Evolutionary conservation across 139 green algal genomes (phyloP).

Genomic region (Astrephomene gubernaculifera): DNA sequence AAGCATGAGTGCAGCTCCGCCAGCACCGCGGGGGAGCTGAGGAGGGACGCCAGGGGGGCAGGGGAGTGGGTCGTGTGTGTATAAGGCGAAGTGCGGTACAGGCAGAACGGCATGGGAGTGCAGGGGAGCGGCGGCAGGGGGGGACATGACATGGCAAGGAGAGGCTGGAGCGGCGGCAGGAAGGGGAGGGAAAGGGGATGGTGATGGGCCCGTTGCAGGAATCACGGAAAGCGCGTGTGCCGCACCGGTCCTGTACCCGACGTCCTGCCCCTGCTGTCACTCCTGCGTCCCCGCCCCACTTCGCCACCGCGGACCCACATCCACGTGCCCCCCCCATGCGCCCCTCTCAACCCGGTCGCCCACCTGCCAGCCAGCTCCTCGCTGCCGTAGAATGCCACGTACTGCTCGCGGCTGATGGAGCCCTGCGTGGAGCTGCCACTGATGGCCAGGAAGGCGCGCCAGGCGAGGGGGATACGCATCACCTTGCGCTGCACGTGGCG

Average conservation of each 20-base stretch:
- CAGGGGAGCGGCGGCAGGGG: not conserved
- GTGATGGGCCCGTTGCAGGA: not conserved
- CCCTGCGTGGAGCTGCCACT: not conserved
- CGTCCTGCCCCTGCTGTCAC: not conserved
- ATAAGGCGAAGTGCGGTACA: not conserved
- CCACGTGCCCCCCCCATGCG: not conserved
- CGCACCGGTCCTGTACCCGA: not conserved
- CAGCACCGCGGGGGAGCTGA: not conserved
- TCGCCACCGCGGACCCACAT: not conserved
- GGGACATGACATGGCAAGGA: not conserved
- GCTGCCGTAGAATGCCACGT: not conserved
- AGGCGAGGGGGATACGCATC: constrained; percentile 13
- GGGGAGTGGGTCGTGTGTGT: not conserved
- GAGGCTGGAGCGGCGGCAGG: not conserved
- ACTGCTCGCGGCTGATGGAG: constrained; percentile 5
- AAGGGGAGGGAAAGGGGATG: not conserved
- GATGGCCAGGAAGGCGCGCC: constrained; percentile 7
- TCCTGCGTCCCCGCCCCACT: too few relatives aligned
- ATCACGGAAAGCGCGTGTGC: not conserved
- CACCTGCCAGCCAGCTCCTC: constrained; percentile 23
- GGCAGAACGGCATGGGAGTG: not conserved
- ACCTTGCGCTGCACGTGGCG: constrained; percentile 35
- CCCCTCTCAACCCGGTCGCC: not conserved
- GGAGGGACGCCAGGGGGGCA: not conserved
- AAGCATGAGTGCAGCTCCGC: not conserved